Conservation (phyloP, 352 stramenopile genomes). For the Phytophthora sansomeana region DNA sequence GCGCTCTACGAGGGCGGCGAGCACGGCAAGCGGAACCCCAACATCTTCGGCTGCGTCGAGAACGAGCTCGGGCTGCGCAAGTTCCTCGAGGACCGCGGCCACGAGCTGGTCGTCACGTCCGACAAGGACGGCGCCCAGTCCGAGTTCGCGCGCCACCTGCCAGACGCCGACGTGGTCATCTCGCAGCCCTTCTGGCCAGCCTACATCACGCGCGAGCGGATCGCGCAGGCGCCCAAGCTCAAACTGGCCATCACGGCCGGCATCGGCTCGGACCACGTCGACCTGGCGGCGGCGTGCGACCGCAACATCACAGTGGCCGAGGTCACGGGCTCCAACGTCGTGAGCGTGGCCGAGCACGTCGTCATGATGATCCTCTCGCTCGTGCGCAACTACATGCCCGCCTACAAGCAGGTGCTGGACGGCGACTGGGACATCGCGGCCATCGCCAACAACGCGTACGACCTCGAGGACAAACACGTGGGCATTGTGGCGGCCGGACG, state of each 20-base stretch:
- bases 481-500: slow-evolving; percentile 48
- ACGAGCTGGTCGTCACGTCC: slow-evolving; percentile 50
- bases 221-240: slow-evolving; percentile 52
- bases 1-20: slow-evolving; percentile 44
- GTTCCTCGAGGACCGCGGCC: slow-evolving; percentile 52
- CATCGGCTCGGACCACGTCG: slow-evolving; percentile 56
- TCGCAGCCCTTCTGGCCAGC: slow-evolving; percentile 60
- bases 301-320: slow-evolving; percentile 52
- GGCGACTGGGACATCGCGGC: slow-evolving; percentile 54
- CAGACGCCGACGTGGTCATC: slow-evolving; percentile 54
- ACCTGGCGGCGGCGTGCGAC: slow-evolving; percentile 50
- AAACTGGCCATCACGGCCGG: slow-evolving; percentile 54
- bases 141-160: slow-evolving; percentile 48
- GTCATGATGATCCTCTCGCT: slow-evolving; percentile 51
- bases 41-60: slow-evolving; percentile 53
- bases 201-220: slow-evolving; percentile 54
- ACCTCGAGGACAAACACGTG: slow-evolving; percentile 55
- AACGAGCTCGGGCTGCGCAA: slow-evolving; percentile 52
- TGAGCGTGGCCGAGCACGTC: slow-evolving; percentile 57
- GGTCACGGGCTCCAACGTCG: slow-evolving; percentile 54
- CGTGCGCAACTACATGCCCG: slow-evolving; percentile 60
- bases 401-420: slow-evolving; percentile 49
- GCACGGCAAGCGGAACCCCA: slow-evolving; percentile 32
- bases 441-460: slow-evolving; percentile 44
- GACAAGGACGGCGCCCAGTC: slow-evolving; percentile 58